Evolutionary conservation across 768 basidiomycete genomes (phyloP).

Genomic region (Leccinum barrowsii): DNA sequence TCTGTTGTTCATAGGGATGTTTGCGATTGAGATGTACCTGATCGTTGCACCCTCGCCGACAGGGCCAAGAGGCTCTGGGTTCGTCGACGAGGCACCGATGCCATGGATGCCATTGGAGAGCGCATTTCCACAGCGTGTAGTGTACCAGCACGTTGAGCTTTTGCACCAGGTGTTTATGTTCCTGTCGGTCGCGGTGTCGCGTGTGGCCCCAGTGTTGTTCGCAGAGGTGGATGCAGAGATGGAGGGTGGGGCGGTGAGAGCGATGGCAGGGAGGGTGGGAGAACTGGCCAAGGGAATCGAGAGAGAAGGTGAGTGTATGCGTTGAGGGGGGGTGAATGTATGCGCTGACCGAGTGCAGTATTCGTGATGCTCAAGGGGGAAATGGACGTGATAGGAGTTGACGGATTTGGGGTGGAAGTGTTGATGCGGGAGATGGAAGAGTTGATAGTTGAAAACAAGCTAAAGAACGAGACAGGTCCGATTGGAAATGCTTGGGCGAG

Average conservation of each 20-base stretch:
- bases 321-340: too few relatives aligned
- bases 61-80: conserved; percentile 11
- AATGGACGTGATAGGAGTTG: conserved; percentile 37
- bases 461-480: conserved; percentile 56
- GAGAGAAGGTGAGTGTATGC: conserved; percentile 45
- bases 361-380: conserved; percentile 52
- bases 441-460: conserved; percentile 58
- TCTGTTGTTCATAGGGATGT: conserved; percentile 58
- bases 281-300: conserved; percentile 44
- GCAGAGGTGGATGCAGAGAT: conserved; percentile 35
- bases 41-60: conserved; percentile 47
- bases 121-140: conserved; percentile 61
- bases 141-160: conserved; percentile 74
- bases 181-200: conserved; percentile 64
- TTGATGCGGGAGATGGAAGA: conserved; percentile 60
- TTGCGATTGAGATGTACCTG: conserved; percentile 61
- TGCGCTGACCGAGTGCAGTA: conserved; percentile 31
- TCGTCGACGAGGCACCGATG: conserved; percentile 16
- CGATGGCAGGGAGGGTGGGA: conserved; percentile 43
- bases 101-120: conserved; percentile 32
- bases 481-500: conserved; percentile 48
- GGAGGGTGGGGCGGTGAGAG: conserved; percentile 27
- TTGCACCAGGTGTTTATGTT: conserved; percentile 77
- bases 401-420: conserved; percentile 36
- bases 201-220: conserved; percentile 67